phyloP scores from a whole-genome alignment of 768 basidiomycete genomes.

The Lentinula boryana region DNA sequence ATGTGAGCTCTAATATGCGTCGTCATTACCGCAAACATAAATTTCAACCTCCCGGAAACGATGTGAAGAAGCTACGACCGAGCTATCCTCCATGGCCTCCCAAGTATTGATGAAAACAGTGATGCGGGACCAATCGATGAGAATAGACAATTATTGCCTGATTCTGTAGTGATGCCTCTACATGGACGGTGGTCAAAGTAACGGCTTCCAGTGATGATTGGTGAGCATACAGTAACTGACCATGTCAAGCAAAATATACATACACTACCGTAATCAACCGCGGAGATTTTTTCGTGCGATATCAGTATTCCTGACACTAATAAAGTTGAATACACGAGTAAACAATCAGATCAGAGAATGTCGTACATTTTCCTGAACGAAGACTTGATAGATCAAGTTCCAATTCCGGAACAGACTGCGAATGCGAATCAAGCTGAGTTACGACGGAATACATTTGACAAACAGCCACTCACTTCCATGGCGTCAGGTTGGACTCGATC shows the following conservation, averaged over 20 bases:
- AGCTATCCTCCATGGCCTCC: background rate
- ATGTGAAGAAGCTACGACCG: background rate
- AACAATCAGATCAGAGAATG: background rate
- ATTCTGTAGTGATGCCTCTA: background rate
- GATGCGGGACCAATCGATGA: background rate
- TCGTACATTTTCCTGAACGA: background rate
- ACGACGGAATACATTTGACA: no score
- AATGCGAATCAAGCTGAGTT: background rate
- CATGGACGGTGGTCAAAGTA: background rate
- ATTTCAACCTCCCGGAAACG: background rate
- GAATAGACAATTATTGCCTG: background rate
- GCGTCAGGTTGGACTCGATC: no score
- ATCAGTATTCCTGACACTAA: background rate
- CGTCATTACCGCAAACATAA: slow-evolving; percentile 68
- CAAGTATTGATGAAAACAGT: background rate
- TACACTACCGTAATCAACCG: background rate
- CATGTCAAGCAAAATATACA: no score
- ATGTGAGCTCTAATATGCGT: slow-evolving; percentile 83
- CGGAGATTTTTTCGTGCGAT: background rate
- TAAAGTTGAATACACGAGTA: no score
- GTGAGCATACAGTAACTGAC: background rate
- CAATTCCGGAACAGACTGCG: background rate
- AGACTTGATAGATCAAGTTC: background rate
- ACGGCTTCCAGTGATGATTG: background rate
- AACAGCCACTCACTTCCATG: no score